Conservation (phyloP, 2,329 filamentous ascomycete genomes). For the Colletotrichum agaves region DNA sequence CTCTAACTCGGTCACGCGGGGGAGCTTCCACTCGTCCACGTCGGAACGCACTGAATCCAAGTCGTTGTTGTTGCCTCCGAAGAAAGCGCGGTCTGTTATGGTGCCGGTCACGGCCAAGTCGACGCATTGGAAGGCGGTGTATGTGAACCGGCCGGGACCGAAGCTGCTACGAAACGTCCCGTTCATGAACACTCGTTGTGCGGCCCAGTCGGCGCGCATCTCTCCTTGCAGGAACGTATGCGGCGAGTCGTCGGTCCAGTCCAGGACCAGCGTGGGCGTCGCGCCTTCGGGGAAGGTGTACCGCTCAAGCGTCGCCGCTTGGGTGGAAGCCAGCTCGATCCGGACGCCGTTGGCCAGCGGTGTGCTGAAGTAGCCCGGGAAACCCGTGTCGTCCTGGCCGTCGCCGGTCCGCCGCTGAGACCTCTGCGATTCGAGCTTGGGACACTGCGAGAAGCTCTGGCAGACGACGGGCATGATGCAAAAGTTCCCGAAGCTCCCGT, state of each 20-base stretch:
- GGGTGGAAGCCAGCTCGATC: slow-evolving; percentile 8
- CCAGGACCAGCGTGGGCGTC: neutral
- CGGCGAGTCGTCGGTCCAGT: slow-evolving; percentile 3
- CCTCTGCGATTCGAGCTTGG: neutral
- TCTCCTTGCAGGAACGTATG: neutral
- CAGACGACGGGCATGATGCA: slow-evolving; percentile 24
- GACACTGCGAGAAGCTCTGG: neutral
- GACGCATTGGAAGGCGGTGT: slow-evolving; percentile 15
- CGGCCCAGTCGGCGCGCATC: slow-evolving; percentile 9
- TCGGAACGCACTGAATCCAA: neutral
- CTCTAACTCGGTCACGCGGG: neutral
- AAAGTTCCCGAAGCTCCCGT: slow-evolving; percentile 23
- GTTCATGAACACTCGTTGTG: neutral
- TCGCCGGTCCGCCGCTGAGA: neutral
- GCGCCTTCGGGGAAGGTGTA: slow-evolving; percentile 8
- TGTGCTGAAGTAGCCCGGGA: slow-evolving; percentile 23
- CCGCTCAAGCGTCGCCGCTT: neutral
- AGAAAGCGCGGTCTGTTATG: neutral
- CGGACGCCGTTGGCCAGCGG: neutral
- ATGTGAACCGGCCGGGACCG: neutral
- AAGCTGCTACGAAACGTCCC: slow-evolving; percentile 17
- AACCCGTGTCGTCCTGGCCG: slow-evolving; percentile 1
- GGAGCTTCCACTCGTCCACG: neutral
- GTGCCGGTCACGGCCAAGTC: neutral
- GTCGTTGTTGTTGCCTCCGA: neutral